A percentile compares a stretch with the other conserved stretches of the same genome.
Evolutionary conservation across 495 filamentous ascomycete genomes (phyloP).

Genomic region (Oidiodendron maius): DNA sequence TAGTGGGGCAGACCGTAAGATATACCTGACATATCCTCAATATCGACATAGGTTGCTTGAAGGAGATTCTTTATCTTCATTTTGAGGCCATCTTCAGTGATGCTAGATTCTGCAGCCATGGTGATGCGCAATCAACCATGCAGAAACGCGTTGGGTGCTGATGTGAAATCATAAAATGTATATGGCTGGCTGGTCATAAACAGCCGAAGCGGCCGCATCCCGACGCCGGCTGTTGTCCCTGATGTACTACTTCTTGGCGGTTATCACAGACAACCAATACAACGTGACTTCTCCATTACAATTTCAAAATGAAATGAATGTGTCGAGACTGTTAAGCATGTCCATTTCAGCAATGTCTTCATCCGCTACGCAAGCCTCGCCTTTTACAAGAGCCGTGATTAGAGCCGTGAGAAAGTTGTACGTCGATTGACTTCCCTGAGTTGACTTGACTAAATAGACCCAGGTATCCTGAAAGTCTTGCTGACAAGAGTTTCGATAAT

Average conservation of each 20-base stretch:
- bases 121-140: too few species aligned
- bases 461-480: conserved; percentile 84
- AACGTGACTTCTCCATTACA: not conserved
- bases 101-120: conserved; percentile 49
- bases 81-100: conserved; percentile 66
- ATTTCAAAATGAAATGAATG: conserved; percentile 12
- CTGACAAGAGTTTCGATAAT: conserved; percentile 91
- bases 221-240: too few species aligned
- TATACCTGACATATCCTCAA: conserved; percentile 88
- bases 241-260: too few species aligned
- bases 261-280: too few species aligned
- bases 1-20: conserved; percentile 11
- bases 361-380: conserved; percentile 9
- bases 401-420: conserved; percentile 77
- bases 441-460: conserved; percentile 15
- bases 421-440: conserved; percentile 24
- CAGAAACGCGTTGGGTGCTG: too few species aligned
- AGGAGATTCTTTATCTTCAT: conserved; percentile 65
- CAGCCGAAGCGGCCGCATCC: not conserved
- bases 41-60: conserved; percentile 78
- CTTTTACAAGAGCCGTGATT: conserved; percentile 75
- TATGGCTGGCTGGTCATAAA: too few species aligned
- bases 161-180: conserved; percentile 14
- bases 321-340: conserved; percentile 5
- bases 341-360: conserved; percentile 6